A percentile compares a stretch with the other conserved stretches of the same genome.
These are phyloP conservation scores for Myriosclerotinia curreyana DNA, from an alignment of 2,329 filamentous ascomycete genomes.

Conservation along the genomic window DNA sequence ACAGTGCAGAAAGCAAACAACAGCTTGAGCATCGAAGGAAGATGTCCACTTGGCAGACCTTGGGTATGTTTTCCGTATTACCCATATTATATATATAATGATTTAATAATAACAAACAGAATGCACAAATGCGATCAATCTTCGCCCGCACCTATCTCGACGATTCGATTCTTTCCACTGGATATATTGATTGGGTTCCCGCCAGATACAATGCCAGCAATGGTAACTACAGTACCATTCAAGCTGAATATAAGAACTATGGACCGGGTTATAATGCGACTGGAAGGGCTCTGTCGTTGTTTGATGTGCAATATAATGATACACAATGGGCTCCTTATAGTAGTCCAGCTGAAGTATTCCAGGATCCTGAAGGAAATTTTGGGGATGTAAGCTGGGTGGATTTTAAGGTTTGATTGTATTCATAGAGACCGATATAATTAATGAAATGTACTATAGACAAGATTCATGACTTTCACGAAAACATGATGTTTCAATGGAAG, in stretches of 20 bases:
- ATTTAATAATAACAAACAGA: constrained; percentile 33
- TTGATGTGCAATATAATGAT: constrained; percentile 28
- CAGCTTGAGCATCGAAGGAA: constrained; percentile 39
- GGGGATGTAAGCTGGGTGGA: constrained; percentile 34
- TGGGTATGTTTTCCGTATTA: constrained; percentile 39
- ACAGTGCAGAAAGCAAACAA: constrained; percentile 55
- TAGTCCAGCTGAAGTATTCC: constrained; percentile 30
- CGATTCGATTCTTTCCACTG: constrained; percentile 46
- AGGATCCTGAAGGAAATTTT: constrained; percentile 29
- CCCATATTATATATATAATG: not conserved
- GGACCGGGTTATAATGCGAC: constrained; percentile 52
- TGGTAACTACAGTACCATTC: constrained; percentile 43
- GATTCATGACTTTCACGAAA: too few species aligned
- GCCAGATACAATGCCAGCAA: constrained; percentile 29
- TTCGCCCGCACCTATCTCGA: constrained; percentile 52
- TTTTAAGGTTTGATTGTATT: constrained; percentile 23
- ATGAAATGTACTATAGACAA: too few species aligned
- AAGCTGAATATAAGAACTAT: constrained; percentile 51
- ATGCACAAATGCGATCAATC: constrained; percentile 50
- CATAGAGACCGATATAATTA: too few species aligned
- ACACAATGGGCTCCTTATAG: constrained; percentile 26
- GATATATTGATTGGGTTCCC: constrained; percentile 50
- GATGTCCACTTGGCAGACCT: constrained; percentile 53
- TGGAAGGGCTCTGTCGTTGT: constrained; percentile 38
- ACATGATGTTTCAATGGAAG: too few species aligned